phyloP scores from a whole-genome alignment of 177 flowering plant genomes.

The Tripterygium wilfordii region DNA sequence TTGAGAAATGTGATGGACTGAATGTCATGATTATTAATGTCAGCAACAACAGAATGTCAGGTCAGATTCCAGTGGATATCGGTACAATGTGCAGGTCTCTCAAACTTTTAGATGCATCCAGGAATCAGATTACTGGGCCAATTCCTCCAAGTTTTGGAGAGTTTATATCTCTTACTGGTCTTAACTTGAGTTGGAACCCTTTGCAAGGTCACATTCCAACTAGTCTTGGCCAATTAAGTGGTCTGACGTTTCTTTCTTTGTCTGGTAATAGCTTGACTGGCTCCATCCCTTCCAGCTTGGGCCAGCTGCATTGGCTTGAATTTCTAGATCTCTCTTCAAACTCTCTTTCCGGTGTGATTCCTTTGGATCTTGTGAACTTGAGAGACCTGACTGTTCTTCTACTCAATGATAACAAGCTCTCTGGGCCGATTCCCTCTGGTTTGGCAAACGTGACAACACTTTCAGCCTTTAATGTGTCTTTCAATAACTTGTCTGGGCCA shows the following conservation, averaged over 20 bases:
- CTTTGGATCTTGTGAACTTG: constrained; percentile 45
- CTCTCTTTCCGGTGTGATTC: constrained; percentile 65
- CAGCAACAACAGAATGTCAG: constrained; percentile 51
- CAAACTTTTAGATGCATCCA: constrained; percentile 56
- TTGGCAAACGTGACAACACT: constrained; percentile 53
- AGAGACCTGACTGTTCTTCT: constrained; percentile 46
- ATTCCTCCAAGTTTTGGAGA: constrained; percentile 50
- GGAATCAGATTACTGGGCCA: constrained; percentile 55
- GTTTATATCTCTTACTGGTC: constrained; percentile 42
- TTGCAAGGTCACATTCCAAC: constrained; percentile 58
- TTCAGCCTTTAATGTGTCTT: constrained; percentile 65
- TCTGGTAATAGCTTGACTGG: constrained; percentile 66
- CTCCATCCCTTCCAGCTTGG: constrained; percentile 52
- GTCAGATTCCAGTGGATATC: constrained; percentile 49
- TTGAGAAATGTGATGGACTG: constrained; percentile 47
- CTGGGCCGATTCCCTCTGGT: constrained; percentile 63
- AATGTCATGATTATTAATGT: constrained; percentile 46
- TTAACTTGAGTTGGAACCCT: constrained; percentile 61
- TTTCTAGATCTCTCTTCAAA: constrained; percentile 70
- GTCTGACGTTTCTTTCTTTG: constrained; percentile 51
- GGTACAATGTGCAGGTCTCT: constrained; percentile 49
- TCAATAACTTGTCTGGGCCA: constrained; percentile 81
- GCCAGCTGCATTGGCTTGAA: constrained; percentile 43
- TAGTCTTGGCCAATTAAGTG: constrained; percentile 34
- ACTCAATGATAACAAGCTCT: constrained; percentile 61